phyloP scores from a whole-genome alignment of 768 basidiomycete genomes.

The Erythrobasidium yunnanense region DNA sequence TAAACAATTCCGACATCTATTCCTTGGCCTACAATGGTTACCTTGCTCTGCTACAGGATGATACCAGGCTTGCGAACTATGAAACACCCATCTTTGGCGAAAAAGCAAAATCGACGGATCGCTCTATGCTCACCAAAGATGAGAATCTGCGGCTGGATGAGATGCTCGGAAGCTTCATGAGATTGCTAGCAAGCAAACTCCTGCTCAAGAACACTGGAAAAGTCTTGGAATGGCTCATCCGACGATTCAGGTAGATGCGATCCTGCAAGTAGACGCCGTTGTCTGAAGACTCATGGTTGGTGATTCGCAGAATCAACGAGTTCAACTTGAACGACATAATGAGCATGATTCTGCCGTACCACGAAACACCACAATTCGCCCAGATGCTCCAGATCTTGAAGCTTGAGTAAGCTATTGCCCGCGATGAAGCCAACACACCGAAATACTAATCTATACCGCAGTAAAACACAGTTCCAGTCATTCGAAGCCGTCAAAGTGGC shows the following conservation, averaged over 20 bases:
- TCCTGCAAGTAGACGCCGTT: background rate
- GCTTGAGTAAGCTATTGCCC: conserved; percentile 46
- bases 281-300: background rate
- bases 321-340: conserved; percentile 75
- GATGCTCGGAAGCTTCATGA: conserved; percentile 54
- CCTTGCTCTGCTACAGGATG: conserved; percentile 77
- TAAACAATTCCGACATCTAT: conserved; percentile 73
- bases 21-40: conserved; percentile 65
- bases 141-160: conserved; percentile 56
- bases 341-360: conserved; percentile 79
- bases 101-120: conserved; percentile 59
- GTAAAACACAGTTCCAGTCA: conserved; percentile 44
- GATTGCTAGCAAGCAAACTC: conserved; percentile 65
- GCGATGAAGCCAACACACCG: no score
- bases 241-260: conserved; percentile 64
- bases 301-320: conserved; percentile 64
- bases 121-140: conserved; percentile 60
- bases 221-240: conserved; percentile 86
- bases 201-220: conserved; percentile 70
- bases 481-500: conserved; percentile 66
- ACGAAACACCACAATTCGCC: conserved; percentile 84
- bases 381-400: conserved; percentile 84
- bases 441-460: background rate
- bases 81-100: conserved; percentile 76
- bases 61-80: conserved; percentile 65